phyloP scores from a whole-genome alignment of 768 basidiomycete genomes.

The Termitomyces sp. region DNA sequence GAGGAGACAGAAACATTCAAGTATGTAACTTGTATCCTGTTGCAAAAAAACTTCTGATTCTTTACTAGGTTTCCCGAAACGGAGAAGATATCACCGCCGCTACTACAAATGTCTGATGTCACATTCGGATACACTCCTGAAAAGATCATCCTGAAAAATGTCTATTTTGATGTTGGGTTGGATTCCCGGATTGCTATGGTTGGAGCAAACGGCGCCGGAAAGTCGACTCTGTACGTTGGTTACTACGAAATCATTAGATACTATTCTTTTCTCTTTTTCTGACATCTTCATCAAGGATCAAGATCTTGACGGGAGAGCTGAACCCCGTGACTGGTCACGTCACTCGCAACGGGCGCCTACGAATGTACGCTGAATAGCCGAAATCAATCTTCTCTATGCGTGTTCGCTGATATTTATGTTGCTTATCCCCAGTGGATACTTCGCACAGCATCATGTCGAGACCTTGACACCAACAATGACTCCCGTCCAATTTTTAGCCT shows the following conservation, averaged over 20 bases:
- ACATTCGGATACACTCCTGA: conserved; percentile 83
- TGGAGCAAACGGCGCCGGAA: conserved; percentile 93
- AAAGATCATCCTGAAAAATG: conserved; percentile 66
- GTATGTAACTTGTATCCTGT: conserved; percentile 26
- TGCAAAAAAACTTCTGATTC: background rate
- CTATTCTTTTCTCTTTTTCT: background rate
- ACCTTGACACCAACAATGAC: conserved; percentile 77
- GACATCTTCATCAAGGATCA: conserved; percentile 55
- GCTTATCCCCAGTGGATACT: conserved; percentile 62
- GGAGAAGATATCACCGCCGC: conserved; percentile 95
- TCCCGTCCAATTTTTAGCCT: conserved; percentile 92
- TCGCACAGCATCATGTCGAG: conserved; percentile 96
- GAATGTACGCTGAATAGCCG: conserved; percentile 58
- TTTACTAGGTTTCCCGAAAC: conserved; percentile 79
- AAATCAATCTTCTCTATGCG: background rate
- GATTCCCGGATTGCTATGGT: conserved; percentile 95
- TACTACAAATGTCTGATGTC: conserved; percentile 88
- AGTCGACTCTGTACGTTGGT: conserved; percentile 77
- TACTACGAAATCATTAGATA: background rate
- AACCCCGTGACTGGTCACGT: conserved; percentile 73
- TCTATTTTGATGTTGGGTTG: conserved; percentile 91
- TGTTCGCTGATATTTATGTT: conserved; percentile 3
- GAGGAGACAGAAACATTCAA: conserved; percentile 94
- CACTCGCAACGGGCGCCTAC: conserved; percentile 85
- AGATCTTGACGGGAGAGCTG: conserved; percentile 83